Conservation (phyloP, 2,329 filamentous ascomycete genomes). For the Scedosporium apiospermum region DNA sequence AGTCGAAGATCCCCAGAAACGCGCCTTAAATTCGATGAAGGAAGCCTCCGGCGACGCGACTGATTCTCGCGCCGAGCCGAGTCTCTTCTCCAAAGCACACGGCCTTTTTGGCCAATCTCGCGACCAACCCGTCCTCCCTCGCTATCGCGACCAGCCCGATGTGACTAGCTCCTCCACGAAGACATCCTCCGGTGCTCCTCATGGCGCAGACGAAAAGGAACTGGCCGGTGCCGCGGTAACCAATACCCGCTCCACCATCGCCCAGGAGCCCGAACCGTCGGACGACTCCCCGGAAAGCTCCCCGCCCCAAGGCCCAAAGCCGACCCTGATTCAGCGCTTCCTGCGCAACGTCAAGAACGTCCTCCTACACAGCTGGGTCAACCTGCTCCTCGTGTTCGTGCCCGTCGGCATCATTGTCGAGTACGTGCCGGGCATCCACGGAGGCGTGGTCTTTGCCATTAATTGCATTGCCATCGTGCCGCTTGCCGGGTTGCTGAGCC, state of each 20-base stretch:
- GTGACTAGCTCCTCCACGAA: neutral
- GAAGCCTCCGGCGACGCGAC: neutral
- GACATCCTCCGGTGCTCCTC: neutral
- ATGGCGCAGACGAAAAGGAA: neutral
- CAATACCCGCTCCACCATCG: neutral
- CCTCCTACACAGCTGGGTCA: conserved; percentile 68
- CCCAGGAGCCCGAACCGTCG: neutral
- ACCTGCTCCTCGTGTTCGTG: conserved; percentile 67
- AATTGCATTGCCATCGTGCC: conserved; percentile 70
- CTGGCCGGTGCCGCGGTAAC: neutral
- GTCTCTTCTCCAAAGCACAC: neutral
- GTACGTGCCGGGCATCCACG: conserved; percentile 38
- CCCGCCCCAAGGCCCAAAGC: neutral
- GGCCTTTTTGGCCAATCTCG: neutral
- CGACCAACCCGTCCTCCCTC: neutral
- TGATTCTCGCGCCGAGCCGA: neutral
- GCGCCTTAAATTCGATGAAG: neutral
- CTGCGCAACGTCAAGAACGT: conserved; percentile 38
- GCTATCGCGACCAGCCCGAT: neutral
- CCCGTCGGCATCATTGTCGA: conserved; percentile 64
- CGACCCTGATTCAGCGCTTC: neutral
- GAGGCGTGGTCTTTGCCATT: conserved; percentile 60
- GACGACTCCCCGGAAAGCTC: neutral
- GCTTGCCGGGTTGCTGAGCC: conserved; percentile 60
- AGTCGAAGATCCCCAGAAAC: no score